Conservation (phyloP, 1,284 basidiomycete genomes). For the Phaffia rhodozyma region DNA sequence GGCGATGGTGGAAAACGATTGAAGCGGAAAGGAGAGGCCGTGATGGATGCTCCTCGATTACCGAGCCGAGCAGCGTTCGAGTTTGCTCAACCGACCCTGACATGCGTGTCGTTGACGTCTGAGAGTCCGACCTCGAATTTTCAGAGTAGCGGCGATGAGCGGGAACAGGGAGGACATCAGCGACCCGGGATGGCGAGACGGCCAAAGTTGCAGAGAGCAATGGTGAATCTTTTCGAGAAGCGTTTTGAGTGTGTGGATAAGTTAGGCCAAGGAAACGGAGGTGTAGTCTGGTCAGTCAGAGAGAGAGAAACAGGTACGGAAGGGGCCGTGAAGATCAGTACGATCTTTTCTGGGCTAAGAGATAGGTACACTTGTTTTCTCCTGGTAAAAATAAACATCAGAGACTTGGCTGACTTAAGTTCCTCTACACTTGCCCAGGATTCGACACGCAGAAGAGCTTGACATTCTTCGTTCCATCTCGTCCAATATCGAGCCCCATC, state of each 20-base stretch:
- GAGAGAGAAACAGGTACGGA: background rate
- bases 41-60: background rate
- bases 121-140: background rate
- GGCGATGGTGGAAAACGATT: background rate
- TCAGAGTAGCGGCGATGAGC: background rate
- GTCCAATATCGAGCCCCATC: background rate
- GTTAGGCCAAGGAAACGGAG: conserved; percentile 9
- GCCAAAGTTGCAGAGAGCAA: background rate
- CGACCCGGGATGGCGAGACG: background rate
- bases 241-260: conserved; percentile 3
- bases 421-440: background rate
- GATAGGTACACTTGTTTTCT: conserved; percentile 7
- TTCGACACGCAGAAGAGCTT: conserved; percentile 14
- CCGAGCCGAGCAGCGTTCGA: background rate
- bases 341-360: background rate
- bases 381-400: background rate
- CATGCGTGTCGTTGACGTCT: background rate
- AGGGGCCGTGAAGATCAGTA: conserved; percentile 9
- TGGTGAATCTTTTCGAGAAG: conserved; percentile 4
- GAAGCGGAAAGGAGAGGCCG: conserved; percentile 1
- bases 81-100: background rate
- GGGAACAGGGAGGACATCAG: background rate
- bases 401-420: background rate
- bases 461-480: conserved; percentile 8
- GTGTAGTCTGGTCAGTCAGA: conserved; percentile 3